Conservation (phyloP, 352 stramenopile species). For the Plasmopara muralis region DNA sequence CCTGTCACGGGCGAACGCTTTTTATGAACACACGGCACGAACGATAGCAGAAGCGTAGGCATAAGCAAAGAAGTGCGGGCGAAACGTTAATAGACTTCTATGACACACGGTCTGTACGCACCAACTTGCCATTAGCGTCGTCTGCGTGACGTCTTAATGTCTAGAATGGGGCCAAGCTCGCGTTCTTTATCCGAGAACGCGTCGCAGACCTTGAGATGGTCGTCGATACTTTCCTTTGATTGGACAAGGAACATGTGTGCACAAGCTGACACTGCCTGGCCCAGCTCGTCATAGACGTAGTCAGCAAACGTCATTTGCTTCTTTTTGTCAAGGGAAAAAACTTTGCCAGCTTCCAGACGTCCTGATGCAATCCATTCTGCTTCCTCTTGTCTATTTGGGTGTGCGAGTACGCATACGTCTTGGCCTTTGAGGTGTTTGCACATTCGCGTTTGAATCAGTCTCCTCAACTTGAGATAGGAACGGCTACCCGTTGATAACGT, state of each 20-base stretch:
- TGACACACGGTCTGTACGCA: too few relatives aligned
- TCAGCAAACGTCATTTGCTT: conserved; percentile 54
- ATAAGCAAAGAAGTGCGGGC: conserved; percentile 12
- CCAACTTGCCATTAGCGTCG: conserved; percentile 6
- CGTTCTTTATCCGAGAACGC: conserved; percentile 57
- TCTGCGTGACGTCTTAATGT: conserved; percentile 12
- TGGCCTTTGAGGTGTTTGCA: conserved; percentile 62
- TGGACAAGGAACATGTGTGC: conserved; percentile 60
- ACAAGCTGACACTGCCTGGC: conserved; percentile 46
- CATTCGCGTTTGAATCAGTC: conserved; percentile 60
- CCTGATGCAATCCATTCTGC: conserved; percentile 38
- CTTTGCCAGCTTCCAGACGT: conserved; percentile 47
- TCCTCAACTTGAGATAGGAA: conserved; percentile 48
- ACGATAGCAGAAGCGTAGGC: conserved; percentile 4
- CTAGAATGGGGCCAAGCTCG: conserved; percentile 13
- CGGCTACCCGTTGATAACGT: conserved; percentile 21
- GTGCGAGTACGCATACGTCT: conserved; percentile 44
- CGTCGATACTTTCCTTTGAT: conserved; percentile 56
- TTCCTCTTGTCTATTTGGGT: conserved; percentile 9
- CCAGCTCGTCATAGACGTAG: conserved; percentile 43
- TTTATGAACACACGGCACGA: conserved; percentile 25
- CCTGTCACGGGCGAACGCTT: conserved; percentile 79
- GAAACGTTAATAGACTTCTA: too few relatives aligned
- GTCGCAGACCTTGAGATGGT: conserved; percentile 62
- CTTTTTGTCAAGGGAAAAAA: conserved; percentile 42